Percentiles rank a stretch among this genome's conserved stretches.
Conservation (phyloP, 129 eudicot species). For the Arctium lappa region DNA sequence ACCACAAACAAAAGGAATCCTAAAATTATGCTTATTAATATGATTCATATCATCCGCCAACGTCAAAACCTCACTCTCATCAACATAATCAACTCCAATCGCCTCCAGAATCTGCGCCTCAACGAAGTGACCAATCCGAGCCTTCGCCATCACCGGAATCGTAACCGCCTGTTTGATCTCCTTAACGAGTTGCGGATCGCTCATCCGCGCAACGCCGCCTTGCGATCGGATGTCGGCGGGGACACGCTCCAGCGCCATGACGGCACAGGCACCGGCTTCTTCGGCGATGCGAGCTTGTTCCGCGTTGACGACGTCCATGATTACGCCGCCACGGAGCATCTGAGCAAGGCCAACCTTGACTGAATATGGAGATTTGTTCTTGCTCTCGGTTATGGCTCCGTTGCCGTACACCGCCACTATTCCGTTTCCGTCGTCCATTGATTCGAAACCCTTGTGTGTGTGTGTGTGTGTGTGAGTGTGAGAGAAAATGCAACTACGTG, state of each 20-base stretch:
- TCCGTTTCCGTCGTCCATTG: constrained; percentile 41
- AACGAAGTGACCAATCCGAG: constrained; percentile 45
- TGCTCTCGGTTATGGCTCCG: constrained; percentile 41
- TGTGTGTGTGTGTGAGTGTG: not conserved
- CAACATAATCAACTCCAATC: constrained; percentile 36
- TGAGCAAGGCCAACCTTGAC: constrained; percentile 49
- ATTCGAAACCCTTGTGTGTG: not conserved
- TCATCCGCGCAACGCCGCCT: constrained; percentile 48
- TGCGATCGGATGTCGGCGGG: constrained; percentile 47
- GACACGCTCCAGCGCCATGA: constrained; percentile 48
- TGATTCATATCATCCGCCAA: constrained; percentile 42
- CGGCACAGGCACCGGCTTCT: constrained; percentile 56
- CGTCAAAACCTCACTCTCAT: constrained; percentile 46
- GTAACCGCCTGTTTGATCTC: constrained; percentile 48
- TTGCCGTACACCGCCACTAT: constrained; percentile 51
- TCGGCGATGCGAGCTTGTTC: constrained; percentile 50
- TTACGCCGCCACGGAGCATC: constrained; percentile 57
- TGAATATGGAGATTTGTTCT: constrained; percentile 40
- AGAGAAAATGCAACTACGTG: not conserved
- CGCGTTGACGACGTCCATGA: constrained; percentile 51
- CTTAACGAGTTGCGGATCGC: constrained; percentile 44
- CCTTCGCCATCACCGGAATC: constrained; percentile 50
- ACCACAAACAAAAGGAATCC: constrained; percentile 46
- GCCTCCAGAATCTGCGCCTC: constrained; percentile 48
- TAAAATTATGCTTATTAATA: constrained; percentile 44